Base-by-base conservation (phyloP, 768 basidiomycete species). In the Aureoboletus auriporus region DNA sequence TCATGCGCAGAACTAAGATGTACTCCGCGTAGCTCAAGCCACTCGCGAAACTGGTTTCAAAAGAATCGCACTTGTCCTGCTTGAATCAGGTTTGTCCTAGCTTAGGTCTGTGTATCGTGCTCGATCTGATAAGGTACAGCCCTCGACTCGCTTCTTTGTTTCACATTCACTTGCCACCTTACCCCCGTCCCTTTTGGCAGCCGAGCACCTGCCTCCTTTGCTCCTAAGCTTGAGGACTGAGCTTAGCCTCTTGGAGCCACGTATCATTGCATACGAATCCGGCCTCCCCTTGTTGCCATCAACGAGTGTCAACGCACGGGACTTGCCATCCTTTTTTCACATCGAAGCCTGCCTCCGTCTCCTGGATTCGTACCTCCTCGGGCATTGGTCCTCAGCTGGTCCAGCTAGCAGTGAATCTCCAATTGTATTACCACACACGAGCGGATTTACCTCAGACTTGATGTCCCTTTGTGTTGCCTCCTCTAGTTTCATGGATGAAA, bases 291-390 rank as follows among this genome's bases (percentile, higher is more conserved):
- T 78, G 14, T 51, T 73, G n/a, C 71, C 75, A 3, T 10, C 57
- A 0, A 44, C 59, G 13, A 29, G 51, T 23, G 28, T 48, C 6
- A 56, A 53, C 6, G 42, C 44, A 39, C 41, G 45, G 13, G 60
- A 67, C 31, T 51, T 53, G 26, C 72, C 67, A 26, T 72, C 74
- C 16, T 58, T 80, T 31, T 65, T 71, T 14, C 77, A 75, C 58
- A 66, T 82, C 4, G 74, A 79, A 52, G 72, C 78, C 28, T 78
- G 82, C 52, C 69, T 89, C 30, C 71, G 71, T 16, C 67, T 89
- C 1, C 57, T 89, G 8, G 87, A 89, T 53, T 69, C 75, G 1
- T 84, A 76, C 59, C 71, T 89, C 2, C 66, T 89, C 8, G 78
- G 75, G 2, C 75, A 77, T 37, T 87, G 84, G 83, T 57, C 56